Evolutionary conservation across 371 early-diverging fungal genomes (phyloP).

Genomic region (Mucor velutinosus): DNA sequence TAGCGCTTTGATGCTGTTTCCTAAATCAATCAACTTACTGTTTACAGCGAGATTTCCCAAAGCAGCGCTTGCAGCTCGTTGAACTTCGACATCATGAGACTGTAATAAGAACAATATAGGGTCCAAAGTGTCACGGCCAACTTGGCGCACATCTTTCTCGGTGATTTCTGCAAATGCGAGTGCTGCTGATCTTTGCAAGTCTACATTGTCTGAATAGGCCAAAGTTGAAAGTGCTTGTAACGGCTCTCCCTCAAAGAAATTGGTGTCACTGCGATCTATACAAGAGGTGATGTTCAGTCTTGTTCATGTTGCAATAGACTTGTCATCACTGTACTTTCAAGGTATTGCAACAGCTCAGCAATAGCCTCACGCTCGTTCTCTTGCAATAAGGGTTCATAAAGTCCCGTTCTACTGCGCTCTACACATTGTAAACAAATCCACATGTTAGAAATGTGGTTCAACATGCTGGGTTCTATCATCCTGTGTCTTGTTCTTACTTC

Average conservation of each 20-base stretch:
- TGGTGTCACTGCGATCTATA: constrained; percentile 77
- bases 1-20: neutral
- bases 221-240: constrained; percentile 81
- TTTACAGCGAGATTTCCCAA: constrained; percentile 91
- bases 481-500: constrained; percentile 36
- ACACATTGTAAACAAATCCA: neutral
- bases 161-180: constrained; percentile 92
- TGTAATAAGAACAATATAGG: constrained; percentile 84
- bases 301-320: neutral
- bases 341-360: constrained; percentile 76
- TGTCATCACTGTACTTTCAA: constrained; percentile 70
- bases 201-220: constrained; percentile 85
- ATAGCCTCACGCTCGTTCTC: constrained; percentile 89
- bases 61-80: constrained; percentile 87
- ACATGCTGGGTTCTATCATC: neutral
- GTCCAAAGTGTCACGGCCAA: constrained; percentile 77
- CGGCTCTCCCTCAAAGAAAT: constrained; percentile 88
- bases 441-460: neutral
- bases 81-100: constrained; percentile 87
- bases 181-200: constrained; percentile 87
- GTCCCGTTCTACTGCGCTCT: constrained; percentile 49
- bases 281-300: neutral
- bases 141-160: constrained; percentile 85
- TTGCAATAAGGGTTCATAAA: constrained; percentile 79
- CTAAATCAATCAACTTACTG: constrained; percentile 48